Conservation (phyloP, 768 basidiomycete genomes). For the Lactarius deliciosus region DNA sequence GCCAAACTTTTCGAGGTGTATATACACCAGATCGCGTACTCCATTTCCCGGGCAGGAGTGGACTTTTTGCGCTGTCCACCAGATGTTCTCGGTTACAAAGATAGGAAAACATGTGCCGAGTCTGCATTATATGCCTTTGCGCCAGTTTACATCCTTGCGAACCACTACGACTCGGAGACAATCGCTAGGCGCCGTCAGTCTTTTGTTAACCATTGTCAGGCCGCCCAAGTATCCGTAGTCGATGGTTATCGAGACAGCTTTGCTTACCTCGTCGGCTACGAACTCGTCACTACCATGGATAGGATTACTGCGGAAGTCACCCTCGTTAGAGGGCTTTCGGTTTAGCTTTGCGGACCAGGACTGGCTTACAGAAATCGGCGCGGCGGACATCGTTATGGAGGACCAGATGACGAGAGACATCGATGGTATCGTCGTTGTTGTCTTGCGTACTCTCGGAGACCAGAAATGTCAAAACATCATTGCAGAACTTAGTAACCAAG, state of each 20-base stretch:
- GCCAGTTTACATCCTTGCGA: conserved; percentile 59
- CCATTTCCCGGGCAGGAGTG: conserved; percentile 50
- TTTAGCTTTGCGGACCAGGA: conserved; percentile 35
- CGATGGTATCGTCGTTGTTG: conserved; percentile 56
- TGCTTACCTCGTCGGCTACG: conserved; percentile 65
- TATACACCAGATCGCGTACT: conserved; percentile 70
- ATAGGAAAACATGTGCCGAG: conserved; percentile 63
- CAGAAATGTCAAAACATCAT: conserved; percentile 63
- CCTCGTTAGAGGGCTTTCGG: conserved; percentile 3
- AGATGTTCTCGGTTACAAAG: conserved; percentile 71
- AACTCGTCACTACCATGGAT: conserved; percentile 51
- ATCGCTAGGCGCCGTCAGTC: conserved; percentile 42
- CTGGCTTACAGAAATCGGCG: conserved; percentile 36
- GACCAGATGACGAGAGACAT: conserved; percentile 44
- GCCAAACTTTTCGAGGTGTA: conserved; percentile 75
- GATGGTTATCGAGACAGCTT: conserved; percentile 65
- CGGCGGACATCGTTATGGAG: conserved; percentile 37
- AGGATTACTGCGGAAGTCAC: conserved; percentile 28
- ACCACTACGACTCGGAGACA: conserved; percentile 35
- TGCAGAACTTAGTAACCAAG: conserved; percentile 44
- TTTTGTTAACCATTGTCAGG: conserved; percentile 64
- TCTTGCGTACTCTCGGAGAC: conserved; percentile 65
- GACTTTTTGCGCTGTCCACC: conserved; percentile 64
- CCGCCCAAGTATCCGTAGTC: conserved; percentile 46
- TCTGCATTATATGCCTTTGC: conserved; percentile 67